Conservation (phyloP, 371 early-diverging fungal genomes). For the Actinomucor elegans region DNA sequence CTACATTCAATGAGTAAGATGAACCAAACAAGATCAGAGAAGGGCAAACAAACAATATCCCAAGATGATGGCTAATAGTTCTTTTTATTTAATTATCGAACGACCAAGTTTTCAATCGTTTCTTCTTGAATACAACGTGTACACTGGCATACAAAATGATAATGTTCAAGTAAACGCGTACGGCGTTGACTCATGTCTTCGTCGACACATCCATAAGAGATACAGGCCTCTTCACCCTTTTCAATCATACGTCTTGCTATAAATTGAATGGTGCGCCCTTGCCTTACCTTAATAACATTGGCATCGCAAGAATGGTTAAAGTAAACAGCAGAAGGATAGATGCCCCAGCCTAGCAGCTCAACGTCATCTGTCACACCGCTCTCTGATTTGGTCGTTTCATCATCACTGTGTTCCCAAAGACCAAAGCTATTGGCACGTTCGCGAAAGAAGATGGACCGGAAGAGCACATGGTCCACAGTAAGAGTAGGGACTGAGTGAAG, state of each 20-base stretch:
- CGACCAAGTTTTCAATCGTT: background rate
- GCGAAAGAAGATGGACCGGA: conserved; percentile 57
- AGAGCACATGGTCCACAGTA: conserved; percentile 29
- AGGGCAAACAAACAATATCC: too few relatives aligned
- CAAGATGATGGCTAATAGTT: background rate
- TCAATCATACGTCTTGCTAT: conserved; percentile 48
- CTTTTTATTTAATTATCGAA: background rate
- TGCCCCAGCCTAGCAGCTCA: conserved; percentile 63
- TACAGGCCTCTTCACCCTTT: conserved; percentile 67
- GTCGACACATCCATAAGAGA: conserved; percentile 65
- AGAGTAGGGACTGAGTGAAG: background rate
- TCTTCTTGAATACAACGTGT: conserved; percentile 58
- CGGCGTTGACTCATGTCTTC: conserved; percentile 43
- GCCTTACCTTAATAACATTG: conserved; percentile 58
- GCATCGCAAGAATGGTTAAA: conserved; percentile 84
- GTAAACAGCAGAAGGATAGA: conserved; percentile 72
- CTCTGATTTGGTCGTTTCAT: background rate
- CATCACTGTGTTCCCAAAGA: conserved; percentile 46
- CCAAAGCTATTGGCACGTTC: conserved; percentile 72
- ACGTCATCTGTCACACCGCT: conserved; percentile 36
- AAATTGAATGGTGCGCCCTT: conserved; percentile 56
- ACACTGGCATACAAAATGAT: conserved; percentile 75
- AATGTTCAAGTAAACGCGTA: conserved; percentile 52
- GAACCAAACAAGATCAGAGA: too few relatives aligned
- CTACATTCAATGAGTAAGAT: too few relatives aligned